Conservation (phyloP, 345 rosid species). For the Gossypium ekmanianum region DNA sequence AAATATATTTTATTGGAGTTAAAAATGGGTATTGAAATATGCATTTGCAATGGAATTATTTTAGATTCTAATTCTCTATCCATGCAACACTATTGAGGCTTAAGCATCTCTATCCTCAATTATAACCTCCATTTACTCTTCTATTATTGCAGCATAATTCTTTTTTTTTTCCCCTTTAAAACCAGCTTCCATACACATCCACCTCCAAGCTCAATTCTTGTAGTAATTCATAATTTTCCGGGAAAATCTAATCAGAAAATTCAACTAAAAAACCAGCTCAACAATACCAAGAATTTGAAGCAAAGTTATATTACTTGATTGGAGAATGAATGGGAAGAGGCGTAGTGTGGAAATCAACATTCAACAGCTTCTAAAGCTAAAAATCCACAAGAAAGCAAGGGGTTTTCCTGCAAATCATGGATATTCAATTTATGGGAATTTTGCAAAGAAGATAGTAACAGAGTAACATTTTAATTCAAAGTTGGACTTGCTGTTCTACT, state of each 20-base stretch:
- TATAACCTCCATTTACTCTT: slow-evolving; percentile 37
- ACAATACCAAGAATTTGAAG: slow-evolving; percentile 23
- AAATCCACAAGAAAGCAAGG: slow-evolving; percentile 16
- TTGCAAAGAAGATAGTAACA: slow-evolving; percentile 45
- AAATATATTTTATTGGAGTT: too few relatives aligned
- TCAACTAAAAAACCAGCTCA: neutral
- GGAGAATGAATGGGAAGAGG: slow-evolving; percentile 65
- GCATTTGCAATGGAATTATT: slow-evolving; percentile 15
- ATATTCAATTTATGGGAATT: slow-evolving; percentile 46
- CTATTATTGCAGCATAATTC: slow-evolving; percentile 45
- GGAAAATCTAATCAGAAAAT: slow-evolving; percentile 1
- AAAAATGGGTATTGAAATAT: neutral
- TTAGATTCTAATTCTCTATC: slow-evolving; percentile 48
- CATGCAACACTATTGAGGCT: slow-evolving; percentile 48
- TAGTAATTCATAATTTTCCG: neutral
- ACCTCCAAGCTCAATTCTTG: neutral
- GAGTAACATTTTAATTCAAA: slow-evolving; percentile 55
- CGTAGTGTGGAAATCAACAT: slow-evolving; percentile 38
- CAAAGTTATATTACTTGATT: slow-evolving; percentile 19
- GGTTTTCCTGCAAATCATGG: slow-evolving; percentile 35
- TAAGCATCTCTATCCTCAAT: slow-evolving; percentile 51
- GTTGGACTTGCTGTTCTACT: slow-evolving; percentile 63
- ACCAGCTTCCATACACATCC: slow-evolving; percentile 3
- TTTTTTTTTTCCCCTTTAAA: slow-evolving; percentile 26
- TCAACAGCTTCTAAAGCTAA: slow-evolving; percentile 29